Conservation (phyloP, 192 early-diverging fungal genomes). For the Dispira parvispora region DNA sequence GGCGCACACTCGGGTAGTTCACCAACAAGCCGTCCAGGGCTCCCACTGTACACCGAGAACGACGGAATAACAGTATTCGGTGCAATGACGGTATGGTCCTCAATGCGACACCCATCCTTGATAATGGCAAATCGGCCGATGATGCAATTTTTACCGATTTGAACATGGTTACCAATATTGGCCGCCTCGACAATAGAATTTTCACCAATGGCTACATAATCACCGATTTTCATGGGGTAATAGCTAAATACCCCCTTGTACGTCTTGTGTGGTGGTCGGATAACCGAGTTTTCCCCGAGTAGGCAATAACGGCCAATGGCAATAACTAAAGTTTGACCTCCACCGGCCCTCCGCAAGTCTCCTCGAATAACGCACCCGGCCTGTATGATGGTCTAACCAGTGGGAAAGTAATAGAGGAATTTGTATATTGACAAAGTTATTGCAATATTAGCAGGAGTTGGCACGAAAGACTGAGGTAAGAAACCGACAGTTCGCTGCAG, state of each 20-base stretch:
- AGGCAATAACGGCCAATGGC: slow-evolving; percentile 85
- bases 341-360: slow-evolving; percentile 76
- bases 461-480: neutral
- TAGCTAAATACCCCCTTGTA: slow-evolving; percentile 86
- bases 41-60: slow-evolving; percentile 78
- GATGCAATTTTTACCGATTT: slow-evolving; percentile 85
- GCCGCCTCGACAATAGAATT: slow-evolving; percentile 82
- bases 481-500: too few species aligned
- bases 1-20: slow-evolving; percentile 79
- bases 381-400: slow-evolving; percentile 75
- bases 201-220: slow-evolving; percentile 77
- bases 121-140: slow-evolving; percentile 92
- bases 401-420: neutral
- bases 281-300: slow-evolving; percentile 50
- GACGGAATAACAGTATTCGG: slow-evolving; percentile 83
- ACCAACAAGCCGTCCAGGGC: slow-evolving; percentile 45
- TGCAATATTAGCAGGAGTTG: neutral
- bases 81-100: slow-evolving; percentile 80
- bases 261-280: slow-evolving; percentile 89
- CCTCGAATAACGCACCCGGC: slow-evolving; percentile 81
- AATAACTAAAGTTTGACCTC: slow-evolving; percentile 73
- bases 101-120: slow-evolving; percentile 82
- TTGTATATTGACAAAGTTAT: neutral
- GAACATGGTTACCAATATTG: slow-evolving; percentile 73
- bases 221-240: slow-evolving; percentile 95